These are phyloP conservation scores for Smallanthus sonchifolius DNA, from an alignment of 129 eudicot genomes.

Conservation along the genomic window DNA sequence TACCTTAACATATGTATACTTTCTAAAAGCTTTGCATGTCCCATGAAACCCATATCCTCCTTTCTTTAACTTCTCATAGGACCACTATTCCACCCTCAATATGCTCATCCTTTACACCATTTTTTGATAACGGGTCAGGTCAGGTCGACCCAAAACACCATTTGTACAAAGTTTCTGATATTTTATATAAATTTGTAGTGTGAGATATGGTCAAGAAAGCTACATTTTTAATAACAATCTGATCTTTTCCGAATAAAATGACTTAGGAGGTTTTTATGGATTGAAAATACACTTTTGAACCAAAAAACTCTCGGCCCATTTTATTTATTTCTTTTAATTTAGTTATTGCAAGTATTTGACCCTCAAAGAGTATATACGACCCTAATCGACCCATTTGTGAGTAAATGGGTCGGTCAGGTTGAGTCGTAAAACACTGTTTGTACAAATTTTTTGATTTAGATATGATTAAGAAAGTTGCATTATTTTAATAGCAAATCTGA, in stretches of 20 bases:
- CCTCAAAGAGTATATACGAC: too few species aligned
- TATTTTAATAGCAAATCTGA: too few species aligned
- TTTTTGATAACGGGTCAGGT: neutral
- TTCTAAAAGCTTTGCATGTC: slow-evolving; percentile 78
- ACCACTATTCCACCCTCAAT: slow-evolving; percentile 38
- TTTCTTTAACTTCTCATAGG: slow-evolving; percentile 40
- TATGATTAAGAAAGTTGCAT: too few species aligned
- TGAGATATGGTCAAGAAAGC: neutral
- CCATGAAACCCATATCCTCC: slow-evolving; percentile 30
- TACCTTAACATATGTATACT: slow-evolving; percentile 50
- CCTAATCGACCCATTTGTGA: too few species aligned
- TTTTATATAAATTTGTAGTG: neutral
- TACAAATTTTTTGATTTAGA: too few species aligned
- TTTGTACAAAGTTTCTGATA: neutral
- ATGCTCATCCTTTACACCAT: slow-evolving; percentile 16
- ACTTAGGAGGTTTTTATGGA: neutral
- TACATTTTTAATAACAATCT: neutral
- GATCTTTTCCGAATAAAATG: neutral
- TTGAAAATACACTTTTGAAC: neutral
- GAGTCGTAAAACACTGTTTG: too few species aligned
- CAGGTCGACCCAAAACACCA: neutral
- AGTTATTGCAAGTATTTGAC: neutral
- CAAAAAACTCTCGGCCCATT: neutral
- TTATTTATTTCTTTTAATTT: neutral
- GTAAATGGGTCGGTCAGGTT: neutral